These are phyloP conservation scores for Ophiorrhiza pumila DNA, from an alignment of 257 asterid species.

Conservation along the genomic window DNA sequence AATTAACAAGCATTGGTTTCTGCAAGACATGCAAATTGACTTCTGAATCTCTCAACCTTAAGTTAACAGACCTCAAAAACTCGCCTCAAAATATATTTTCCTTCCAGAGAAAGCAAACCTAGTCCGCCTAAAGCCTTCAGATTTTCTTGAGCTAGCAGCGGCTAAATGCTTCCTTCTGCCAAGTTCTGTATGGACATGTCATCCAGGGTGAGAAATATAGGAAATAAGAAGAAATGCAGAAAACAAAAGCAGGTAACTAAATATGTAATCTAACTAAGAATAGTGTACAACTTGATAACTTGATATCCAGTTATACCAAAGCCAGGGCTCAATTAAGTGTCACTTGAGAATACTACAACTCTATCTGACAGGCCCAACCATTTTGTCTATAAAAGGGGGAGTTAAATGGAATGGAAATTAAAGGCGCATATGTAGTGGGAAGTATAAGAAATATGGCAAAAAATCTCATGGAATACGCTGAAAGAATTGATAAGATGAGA, in stretches of 20 bases:
- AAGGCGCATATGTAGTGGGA: background rate
- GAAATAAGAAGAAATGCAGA: background rate
- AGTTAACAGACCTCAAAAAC: constrained; percentile 75
- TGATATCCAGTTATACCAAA: too few relatives aligned
- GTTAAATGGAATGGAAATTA: background rate
- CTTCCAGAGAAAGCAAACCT: constrained; percentile 93
- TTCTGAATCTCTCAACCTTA: constrained; percentile 12
- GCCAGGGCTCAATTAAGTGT: background rate
- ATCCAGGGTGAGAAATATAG: background rate
- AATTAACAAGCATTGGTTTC: constrained; percentile 28
- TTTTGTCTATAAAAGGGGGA: background rate
- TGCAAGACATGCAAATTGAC: constrained; percentile 10
- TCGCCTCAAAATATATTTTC: constrained; percentile 80
- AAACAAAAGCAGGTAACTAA: background rate
- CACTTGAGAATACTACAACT: background rate
- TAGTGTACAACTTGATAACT: background rate
- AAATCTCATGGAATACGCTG: background rate
- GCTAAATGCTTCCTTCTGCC: constrained; percentile 77
- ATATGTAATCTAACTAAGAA: background rate
- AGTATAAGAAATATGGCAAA: background rate
- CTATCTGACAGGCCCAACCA: background rate
- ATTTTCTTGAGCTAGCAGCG: constrained; percentile 87
- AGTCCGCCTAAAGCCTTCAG: constrained; percentile 86
- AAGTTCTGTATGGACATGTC: constrained; percentile 53
- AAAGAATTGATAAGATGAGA: background rate